phyloP scores from a whole-genome alignment of 495 filamentous ascomycete species.

The Aspergillus asperescens region DNA sequence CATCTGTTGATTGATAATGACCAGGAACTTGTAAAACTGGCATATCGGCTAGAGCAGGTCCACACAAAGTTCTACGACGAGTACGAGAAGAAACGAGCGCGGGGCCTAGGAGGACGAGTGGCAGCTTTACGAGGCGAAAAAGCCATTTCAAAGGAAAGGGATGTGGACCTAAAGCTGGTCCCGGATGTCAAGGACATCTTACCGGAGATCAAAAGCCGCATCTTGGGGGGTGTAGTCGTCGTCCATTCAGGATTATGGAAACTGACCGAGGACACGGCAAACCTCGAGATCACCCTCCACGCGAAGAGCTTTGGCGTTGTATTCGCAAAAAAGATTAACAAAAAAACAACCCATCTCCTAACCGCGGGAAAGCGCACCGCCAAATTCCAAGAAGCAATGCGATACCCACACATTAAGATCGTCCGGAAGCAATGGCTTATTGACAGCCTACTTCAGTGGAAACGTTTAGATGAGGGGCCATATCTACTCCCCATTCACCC shows the following conservation, averaged over 20 bases:
- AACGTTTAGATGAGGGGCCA: conserved; percentile 62
- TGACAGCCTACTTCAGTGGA: conserved; percentile 75
- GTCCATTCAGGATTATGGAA: conserved; percentile 80
- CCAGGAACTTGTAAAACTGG: conserved; percentile 66
- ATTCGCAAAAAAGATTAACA: conserved; percentile 55
- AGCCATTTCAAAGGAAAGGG: conserved; percentile 43
- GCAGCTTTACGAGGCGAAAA: conserved; percentile 54
- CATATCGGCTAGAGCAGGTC: conserved; percentile 65
- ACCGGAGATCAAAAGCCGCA: conserved; percentile 64
- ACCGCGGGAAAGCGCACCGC: conserved; percentile 75
- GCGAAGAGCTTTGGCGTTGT: conserved; percentile 77
- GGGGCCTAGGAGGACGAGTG: conserved; percentile 52
- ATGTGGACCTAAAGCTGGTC: conserved; percentile 60
- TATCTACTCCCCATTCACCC: conserved; percentile 66
- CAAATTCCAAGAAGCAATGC: conserved; percentile 76
- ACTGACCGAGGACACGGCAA: conserved; percentile 56
- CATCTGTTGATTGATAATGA: conserved; percentile 83
- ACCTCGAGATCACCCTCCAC: conserved; percentile 78
- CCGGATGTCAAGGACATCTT: conserved; percentile 84
- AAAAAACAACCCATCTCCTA: conserved; percentile 61
- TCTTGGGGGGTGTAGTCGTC: conserved; percentile 64
- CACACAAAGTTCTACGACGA: conserved; percentile 77
- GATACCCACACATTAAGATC: conserved; percentile 72
- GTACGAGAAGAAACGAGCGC: conserved; percentile 55
- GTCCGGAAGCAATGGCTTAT: conserved; percentile 86